These are phyloP conservation scores for Clitoria ternatea DNA, from an alignment of 306 rosid species.

Conservation along the genomic window DNA sequence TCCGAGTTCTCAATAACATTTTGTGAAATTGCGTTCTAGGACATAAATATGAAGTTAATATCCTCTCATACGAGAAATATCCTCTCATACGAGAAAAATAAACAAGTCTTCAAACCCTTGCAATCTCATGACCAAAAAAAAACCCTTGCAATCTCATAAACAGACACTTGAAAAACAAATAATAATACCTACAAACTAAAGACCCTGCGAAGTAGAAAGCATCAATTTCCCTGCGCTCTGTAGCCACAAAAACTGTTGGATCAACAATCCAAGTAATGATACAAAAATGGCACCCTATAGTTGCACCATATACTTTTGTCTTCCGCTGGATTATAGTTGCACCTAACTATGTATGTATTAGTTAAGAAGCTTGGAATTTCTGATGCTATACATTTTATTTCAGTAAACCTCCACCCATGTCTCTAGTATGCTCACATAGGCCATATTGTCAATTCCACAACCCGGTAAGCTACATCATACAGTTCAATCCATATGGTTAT, in stretches of 20 bases:
- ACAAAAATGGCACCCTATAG: slow-evolving; percentile 35
- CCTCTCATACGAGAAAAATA: no score
- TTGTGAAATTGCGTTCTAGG: no score
- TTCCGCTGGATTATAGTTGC: slow-evolving; percentile 22
- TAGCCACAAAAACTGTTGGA: slow-evolving; percentile 29
- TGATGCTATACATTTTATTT: slow-evolving; percentile 33
- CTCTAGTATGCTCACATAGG: not conserved
- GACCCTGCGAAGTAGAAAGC: not conserved
- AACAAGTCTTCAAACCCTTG: not conserved
- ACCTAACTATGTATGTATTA: slow-evolving; percentile 23
- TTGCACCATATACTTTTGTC: slow-evolving; percentile 18
- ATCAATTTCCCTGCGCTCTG: not conserved
- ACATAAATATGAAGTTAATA: no score
- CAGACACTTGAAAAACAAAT: not conserved
- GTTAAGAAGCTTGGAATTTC: slow-evolving; percentile 26
- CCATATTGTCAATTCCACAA: not conserved
- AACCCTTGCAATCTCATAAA: no score
- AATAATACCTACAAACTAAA: not conserved
- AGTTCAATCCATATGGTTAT: slow-evolving; percentile 68
- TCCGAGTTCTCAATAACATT: no score
- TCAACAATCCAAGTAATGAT: slow-evolving; percentile 28
- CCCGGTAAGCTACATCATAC: not conserved
- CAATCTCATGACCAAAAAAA: no score
- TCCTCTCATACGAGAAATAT: no score
- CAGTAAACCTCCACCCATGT: not conserved